Percentiles rank a stretch among this genome's conserved stretches.
Conservation (phyloP, 2,329 filamentous ascomycete species). For the Dryadomyces quercivorus region DNA sequence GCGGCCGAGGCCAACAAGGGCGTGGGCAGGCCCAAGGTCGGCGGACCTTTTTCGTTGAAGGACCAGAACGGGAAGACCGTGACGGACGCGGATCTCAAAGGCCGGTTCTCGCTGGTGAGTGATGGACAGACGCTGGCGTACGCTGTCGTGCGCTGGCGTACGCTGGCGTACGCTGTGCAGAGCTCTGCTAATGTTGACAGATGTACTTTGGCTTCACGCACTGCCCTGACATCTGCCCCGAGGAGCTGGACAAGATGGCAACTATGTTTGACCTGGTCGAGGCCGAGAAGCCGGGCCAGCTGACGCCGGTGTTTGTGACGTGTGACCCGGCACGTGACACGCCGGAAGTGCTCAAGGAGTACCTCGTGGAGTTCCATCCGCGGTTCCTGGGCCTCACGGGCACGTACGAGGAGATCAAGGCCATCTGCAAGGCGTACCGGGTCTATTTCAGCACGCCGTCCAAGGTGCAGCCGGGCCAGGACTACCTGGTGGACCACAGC, state of each 20-base stretch:
- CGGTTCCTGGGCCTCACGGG: slow-evolving; percentile 81
- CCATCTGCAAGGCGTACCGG: slow-evolving; percentile 86
- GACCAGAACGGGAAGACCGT: slow-evolving; percentile 74
- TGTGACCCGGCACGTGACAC: slow-evolving; percentile 91
- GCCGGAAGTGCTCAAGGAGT: slow-evolving; percentile 70
- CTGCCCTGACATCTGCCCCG: slow-evolving; percentile 96
- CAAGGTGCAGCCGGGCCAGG: slow-evolving; percentile 81
- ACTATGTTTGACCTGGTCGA: slow-evolving; percentile 70
- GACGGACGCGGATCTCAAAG: slow-evolving; percentile 70
- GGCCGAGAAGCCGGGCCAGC: slow-evolving; percentile 32
- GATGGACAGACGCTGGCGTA: no score
- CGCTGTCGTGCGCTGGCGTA: no score
- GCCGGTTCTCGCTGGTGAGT: slow-evolving; percentile 68
- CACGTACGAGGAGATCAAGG: slow-evolving; percentile 86
- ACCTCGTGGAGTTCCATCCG: slow-evolving; percentile 83
- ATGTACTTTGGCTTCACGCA: slow-evolving; percentile 98
- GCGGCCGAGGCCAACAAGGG: slow-evolving; percentile 89
- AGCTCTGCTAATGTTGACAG: slow-evolving; percentile 28
- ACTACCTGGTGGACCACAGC: slow-evolving; percentile 96
- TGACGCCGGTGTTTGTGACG: slow-evolving; percentile 82
- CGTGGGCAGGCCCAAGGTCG: slow-evolving; percentile 84
- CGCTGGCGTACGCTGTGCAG: no score
- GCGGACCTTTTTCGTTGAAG: slow-evolving; percentile 69
- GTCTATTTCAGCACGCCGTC: slow-evolving; percentile 94
- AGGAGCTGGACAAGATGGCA: slow-evolving; percentile 99